Conservation (phyloP, 1,284 basidiomycete species). For the Erythrobasidium hasegawianum region DNA sequence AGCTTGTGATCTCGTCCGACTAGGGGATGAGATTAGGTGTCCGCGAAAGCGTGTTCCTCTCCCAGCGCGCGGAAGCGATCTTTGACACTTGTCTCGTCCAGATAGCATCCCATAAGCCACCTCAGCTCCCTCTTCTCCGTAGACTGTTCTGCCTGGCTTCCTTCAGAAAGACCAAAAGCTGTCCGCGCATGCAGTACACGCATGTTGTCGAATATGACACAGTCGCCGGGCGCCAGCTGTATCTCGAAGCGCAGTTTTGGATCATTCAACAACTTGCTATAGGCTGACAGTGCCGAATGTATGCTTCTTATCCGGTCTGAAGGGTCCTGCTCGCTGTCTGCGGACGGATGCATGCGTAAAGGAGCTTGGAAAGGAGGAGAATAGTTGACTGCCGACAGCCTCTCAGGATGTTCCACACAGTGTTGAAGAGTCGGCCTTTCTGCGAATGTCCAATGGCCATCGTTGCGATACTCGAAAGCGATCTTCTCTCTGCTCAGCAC, state of each 20-base stretch:
- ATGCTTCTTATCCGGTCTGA: constrained; percentile 52
- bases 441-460: constrained; percentile 75
- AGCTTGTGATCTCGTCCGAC: too few species aligned
- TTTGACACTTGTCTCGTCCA: constrained; percentile 15
- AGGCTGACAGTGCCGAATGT: constrained; percentile 64
- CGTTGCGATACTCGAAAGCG: constrained; percentile 86
- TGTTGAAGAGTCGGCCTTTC: constrained; percentile 79
- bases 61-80: constrained; percentile 7
- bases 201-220: constrained; percentile 88
- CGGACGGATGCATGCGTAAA: constrained; percentile 43
- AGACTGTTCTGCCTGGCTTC: constrained; percentile 43
- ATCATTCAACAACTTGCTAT: constrained; percentile 62
- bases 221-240: constrained; percentile 75
- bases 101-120: constrained; percentile 31
- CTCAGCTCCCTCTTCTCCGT: constrained; percentile 33
- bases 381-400: constrained; percentile 69
- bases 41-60: too few species aligned
- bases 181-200: constrained; percentile 85
- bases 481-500: constrained; percentile 63
- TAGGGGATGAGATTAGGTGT: too few species aligned
- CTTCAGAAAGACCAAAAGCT: constrained; percentile 58
- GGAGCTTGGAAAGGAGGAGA: constrained; percentile 94
- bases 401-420: constrained; percentile 33
- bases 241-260: constrained; percentile 61
- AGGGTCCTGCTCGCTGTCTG: constrained; percentile 53